Base-by-base conservation (phyloP, 306 rosid genomes). In the Sesbania bispinosa region DNA sequence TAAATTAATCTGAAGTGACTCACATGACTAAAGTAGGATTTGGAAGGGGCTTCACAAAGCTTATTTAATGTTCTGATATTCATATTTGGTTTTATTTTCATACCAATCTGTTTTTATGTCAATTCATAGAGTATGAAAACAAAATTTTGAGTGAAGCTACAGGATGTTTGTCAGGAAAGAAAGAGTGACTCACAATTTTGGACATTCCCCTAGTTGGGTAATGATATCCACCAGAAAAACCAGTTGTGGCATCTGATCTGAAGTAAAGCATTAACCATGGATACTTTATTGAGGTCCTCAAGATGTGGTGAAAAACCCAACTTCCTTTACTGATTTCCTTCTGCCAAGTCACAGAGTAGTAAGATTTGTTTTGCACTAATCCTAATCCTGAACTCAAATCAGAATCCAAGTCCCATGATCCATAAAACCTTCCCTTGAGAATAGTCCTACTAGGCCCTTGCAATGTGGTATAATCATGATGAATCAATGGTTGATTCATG, bases 251-350 rank as follows among this genome's bases (percentile, higher is more conserved):
- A 73, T 88, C 90, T 70, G 90, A 88, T 69, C 94, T 79, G 18
- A 88, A 77, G 81, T 88, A 88, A 55, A 88, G 77, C 90, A 88
- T 88, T 76, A 86, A 60, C 94, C 88, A 84, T 62, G 90, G 94
- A 14, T 88, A 88, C 69, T 84, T 83, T 35, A 74, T 75, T 36
- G 93, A 85, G 32, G 93, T 88, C 79, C 72, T 83, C 20, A 88
- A 77, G 46, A 72, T 85, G 46, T 88, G 90, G 13, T 48, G 45
- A 78, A 88, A 88, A 5, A 61, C 48, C 93, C 93, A 88, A 60
- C 88, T 79, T 47, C 90, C 88, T 32, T 10, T 67, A 15, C 79
- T 64, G 35, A 73, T 65, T 60, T 81, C 66, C 89, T 85, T 88
- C 77, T 88, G 69, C 93, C 90, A 88, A 18, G 77, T 69, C 7